Evolutionary conservation across 2,329 filamentous ascomycete genomes (phyloP), one percentile per base, ranked within the genome.

Genomic region (Microcyclospora pomicola): DNA sequence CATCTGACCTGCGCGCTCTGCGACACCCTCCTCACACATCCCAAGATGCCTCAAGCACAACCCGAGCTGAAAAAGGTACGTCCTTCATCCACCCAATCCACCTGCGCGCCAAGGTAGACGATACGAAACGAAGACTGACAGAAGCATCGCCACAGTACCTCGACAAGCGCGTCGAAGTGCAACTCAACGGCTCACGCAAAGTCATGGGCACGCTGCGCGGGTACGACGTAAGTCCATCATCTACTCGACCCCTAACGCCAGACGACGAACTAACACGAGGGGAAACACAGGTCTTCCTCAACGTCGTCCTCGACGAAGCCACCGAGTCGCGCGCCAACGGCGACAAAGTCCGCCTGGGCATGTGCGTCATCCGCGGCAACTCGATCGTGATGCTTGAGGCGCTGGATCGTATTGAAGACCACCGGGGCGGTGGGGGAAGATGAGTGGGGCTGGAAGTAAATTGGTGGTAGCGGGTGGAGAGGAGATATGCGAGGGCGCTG

Each of bases 101-200:
- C 9, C 9, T 31, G 14, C 12, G 30, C 30, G 4, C 5, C 30
- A 31, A 30, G 30, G 15, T 24, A 15, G n/a, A 34, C 33, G 16
- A 14, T 5, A 34, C n/a, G 16, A 15, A 38, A n/a, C 13, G 19
- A 13, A 28, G 34, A 5, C 12, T 31, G 31, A 11, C 24, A 13
- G 9, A 13, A 13, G 7, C n/a, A 15, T 31, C 12, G 30, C 29
- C 36, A 35, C 54, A 98, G 91, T 98, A 98, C 66, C 86, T 98
- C 66, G 91, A 98, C 72, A 98, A 98, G 77, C 77, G 88, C 66
- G 75, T 98, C 58, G 94, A 95, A 63, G 86, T 96, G 50, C 88
- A 98, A 64, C 71, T 98, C 38, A 98, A 98, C 65, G 91, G 91
- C 58, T 94, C 87, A 63, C 82, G 91, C 61, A 96, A 94, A 66